phyloP scores from a whole-genome alignment of 2,329 filamentous ascomycete species.

The Cytospora mali region DNA sequence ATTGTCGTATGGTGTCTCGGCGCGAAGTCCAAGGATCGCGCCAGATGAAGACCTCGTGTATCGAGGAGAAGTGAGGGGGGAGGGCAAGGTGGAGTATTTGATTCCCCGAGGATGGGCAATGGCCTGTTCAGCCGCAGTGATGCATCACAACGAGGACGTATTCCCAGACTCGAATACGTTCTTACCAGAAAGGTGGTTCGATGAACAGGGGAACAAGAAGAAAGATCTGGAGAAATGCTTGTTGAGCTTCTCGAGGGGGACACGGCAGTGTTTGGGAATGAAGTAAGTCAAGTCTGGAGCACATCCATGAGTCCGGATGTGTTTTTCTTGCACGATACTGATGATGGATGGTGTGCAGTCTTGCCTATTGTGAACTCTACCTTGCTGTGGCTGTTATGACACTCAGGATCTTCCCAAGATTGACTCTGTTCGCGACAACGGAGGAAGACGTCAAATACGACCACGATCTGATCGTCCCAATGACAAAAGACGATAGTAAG shows the following conservation, averaged over 20 bases:
- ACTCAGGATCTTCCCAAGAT: constrained; percentile 25
- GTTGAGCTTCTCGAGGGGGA: constrained; percentile 32
- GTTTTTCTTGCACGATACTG: neutral
- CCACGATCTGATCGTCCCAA: constrained; percentile 21
- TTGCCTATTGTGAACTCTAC: constrained; percentile 29
- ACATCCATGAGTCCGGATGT: neutral
- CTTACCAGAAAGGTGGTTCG: constrained; percentile 33
- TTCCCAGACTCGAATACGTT: constrained; percentile 32
- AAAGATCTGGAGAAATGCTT: constrained; percentile 27
- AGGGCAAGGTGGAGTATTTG: neutral
- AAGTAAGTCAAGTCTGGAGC: constrained; percentile 29
- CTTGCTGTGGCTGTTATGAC: constrained; percentile 26
- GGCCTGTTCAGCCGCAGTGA: constrained; percentile 28
- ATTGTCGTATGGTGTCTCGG: constrained; percentile 7
- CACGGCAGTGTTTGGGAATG: constrained; percentile 32
- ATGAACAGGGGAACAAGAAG: constrained; percentile 8
- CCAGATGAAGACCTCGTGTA: constrained; percentile 15
- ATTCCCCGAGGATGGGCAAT: constrained; percentile 31
- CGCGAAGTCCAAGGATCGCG: neutral
- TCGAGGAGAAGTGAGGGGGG: neutral
- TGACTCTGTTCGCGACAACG: constrained; percentile 26
- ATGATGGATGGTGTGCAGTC: constrained; percentile 7
- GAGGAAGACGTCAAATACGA: constrained; percentile 28
- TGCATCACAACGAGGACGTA: constrained; percentile 31
- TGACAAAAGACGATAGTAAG: neutral